These are phyloP conservation scores for Cinchona pubescens DNA, from an alignment of 257 asterid genomes.

Conservation along the genomic window DNA sequence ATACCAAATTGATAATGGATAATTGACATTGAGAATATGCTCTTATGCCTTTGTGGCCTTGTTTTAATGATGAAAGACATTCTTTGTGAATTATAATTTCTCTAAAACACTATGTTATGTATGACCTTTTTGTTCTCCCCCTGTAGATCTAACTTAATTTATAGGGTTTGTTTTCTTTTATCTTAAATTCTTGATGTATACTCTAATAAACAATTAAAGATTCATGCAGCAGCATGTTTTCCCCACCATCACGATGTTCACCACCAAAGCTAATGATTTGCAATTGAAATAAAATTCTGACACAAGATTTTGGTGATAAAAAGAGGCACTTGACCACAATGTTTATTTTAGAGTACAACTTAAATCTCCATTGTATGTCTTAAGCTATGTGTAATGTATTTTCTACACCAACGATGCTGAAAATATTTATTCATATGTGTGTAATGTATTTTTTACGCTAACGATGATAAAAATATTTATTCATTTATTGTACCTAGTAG, in stretches of 20 bases:
- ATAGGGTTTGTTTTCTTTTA: background rate
- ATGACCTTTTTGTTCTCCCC: background rate
- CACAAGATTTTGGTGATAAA: constrained; percentile 3
- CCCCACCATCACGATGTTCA: background rate
- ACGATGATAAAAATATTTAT: too few relatives aligned
- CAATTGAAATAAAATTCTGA: background rate
- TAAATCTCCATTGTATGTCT: background rate
- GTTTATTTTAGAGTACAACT: background rate
- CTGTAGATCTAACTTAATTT: background rate
- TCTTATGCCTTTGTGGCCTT: background rate
- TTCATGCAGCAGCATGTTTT: background rate
- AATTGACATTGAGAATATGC: too few relatives aligned
- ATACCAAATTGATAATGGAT: too few relatives aligned
- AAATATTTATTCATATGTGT: too few relatives aligned
- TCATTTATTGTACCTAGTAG: too few relatives aligned
- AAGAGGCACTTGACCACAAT: background rate
- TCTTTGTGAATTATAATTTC: too few relatives aligned
- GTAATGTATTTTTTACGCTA: too few relatives aligned
- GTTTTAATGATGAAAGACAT: background rate
- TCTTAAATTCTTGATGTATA: background rate
- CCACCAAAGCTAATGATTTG: constrained; percentile 1
- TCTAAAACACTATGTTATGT: background rate
- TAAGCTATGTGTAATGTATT: too few relatives aligned
- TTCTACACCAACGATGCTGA: too few relatives aligned
- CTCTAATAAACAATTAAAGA: background rate